Evolutionary conservation across 2,329 filamentous ascomycete genomes (phyloP), one percentile per base, ranked within the genome.

Genomic region (Penicillium polonicum): DNA sequence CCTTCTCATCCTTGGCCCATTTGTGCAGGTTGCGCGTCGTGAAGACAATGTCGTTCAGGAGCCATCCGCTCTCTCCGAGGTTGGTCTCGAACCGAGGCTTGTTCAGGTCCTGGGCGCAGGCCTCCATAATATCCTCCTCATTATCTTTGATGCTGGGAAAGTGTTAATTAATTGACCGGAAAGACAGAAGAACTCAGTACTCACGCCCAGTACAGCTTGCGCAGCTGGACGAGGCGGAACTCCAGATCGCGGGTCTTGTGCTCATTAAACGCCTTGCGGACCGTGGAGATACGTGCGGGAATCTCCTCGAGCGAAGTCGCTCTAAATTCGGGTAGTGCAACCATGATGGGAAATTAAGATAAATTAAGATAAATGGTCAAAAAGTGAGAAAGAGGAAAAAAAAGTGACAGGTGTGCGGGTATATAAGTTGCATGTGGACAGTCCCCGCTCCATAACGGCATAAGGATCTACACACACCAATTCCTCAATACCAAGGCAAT

Each of bases 141-240:
- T 90, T 88, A 80, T 97, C 93, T 64, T 86, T 86, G 65, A 97
- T 75, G 8, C 80, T 82, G 54, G 55, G 21, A 55, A 15, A 23
- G 6, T 21, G 62, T 65, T 46, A 57, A 31, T 53, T 6, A 2
- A 41, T 7, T 29, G 29, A 29, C 15, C 5, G 2, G n/a, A 13
- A 38, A 13, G n/a, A 10, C 0, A 21, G 25, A 12, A 21, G 12
- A 29, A 33, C 17, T 12, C n/a, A 23, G 5, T 21, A 71, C 75
- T 75, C 65, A 82, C 80, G 85, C 92, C 94, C 94, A 97, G 81
- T 96, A 97, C 56, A 97, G 87, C 82, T 92, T 93, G 67, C 92
- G 89, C 60, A 99, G 85, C 82, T 97, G 94, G 54, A 85, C 82
- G 62, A 92, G 81, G 62, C 94, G 87, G 79, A 89, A 97, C 69